phyloP scores from a whole-genome alignment of 768 basidiomycete species.

The Leccinum boreale region DNA sequence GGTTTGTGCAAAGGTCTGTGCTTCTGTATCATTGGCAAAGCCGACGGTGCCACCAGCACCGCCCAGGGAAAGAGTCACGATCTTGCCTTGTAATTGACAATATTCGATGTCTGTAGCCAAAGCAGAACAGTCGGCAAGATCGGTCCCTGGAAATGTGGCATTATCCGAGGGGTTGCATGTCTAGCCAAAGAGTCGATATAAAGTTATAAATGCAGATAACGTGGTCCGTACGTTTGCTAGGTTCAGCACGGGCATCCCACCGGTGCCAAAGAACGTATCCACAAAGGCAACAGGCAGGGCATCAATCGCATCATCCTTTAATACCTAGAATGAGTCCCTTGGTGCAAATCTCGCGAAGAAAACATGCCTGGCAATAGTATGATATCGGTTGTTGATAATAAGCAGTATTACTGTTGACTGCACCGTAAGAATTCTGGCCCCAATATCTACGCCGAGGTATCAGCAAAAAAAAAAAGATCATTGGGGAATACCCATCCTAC shows the following conservation, averaged over 20 bases:
- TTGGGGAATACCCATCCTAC: slow-evolving; percentile 32
- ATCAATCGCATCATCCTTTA: slow-evolving; percentile 63
- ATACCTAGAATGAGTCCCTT: slow-evolving; percentile 4
- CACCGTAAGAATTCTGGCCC: slow-evolving; percentile 77
- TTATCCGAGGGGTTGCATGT: slow-evolving; percentile 41
- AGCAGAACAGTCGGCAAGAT: slow-evolving; percentile 37
- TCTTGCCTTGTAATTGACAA: slow-evolving; percentile 46
- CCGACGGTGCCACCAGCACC: slow-evolving; percentile 40
- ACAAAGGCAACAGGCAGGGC: slow-evolving; percentile 71
- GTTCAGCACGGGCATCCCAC: slow-evolving; percentile 61
- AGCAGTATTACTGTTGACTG: slow-evolving; percentile 45
- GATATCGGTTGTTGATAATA: slow-evolving; percentile 60
- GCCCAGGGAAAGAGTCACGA: slow-evolving; percentile 45
- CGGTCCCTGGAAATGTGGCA: slow-evolving; percentile 40
- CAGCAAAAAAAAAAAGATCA: background rate
- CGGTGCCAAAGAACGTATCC: slow-evolving; percentile 60
- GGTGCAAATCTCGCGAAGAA: background rate
- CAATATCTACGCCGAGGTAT: slow-evolving; percentile 47
- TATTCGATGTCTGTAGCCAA: slow-evolving; percentile 41
- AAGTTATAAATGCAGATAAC: background rate
- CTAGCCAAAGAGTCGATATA: slow-evolving; percentile 20
- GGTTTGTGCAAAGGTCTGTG: slow-evolving; percentile 30
- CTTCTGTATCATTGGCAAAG: slow-evolving; percentile 38
- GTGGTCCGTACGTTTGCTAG: slow-evolving; percentile 54
- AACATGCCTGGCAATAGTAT: slow-evolving; percentile 58